A percentile compares a stretch with the other conserved stretches of the same genome.
Evolutionary conservation across 192 early-diverging fungal genomes (phyloP).

Genomic region (Dissophora ornata): DNA sequence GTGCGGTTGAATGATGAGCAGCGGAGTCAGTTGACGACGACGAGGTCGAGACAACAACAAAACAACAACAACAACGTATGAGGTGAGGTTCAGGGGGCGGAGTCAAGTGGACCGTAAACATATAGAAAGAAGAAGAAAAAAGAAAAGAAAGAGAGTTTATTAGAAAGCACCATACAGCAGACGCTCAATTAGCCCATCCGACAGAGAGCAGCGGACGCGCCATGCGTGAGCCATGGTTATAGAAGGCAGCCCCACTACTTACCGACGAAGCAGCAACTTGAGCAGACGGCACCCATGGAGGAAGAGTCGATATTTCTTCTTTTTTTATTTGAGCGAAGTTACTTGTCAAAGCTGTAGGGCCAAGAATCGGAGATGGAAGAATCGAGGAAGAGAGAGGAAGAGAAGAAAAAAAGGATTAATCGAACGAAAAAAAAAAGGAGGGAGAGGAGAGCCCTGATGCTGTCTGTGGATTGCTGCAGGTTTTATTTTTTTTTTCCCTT

Average conservation of each 20-base stretch:
- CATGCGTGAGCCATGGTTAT: neutral
- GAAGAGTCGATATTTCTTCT: neutral
- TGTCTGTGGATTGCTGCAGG: neutral
- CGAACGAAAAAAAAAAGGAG: neutral
- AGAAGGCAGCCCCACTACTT: too few species aligned
- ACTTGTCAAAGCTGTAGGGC: constrained; percentile 8
- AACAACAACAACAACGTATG: too few species aligned
- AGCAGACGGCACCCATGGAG: constrained; percentile 51
- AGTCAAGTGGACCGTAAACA: too few species aligned
- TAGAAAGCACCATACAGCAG: constrained; percentile 3
- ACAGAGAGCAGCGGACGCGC: neutral
- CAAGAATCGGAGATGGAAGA: constrained; percentile 6
- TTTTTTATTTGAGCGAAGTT: constrained; percentile 3
- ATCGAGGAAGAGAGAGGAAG: too few species aligned
- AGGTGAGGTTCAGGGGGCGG: neutral
- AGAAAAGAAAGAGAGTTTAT: constrained; percentile 15
- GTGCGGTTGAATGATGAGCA: neutral
- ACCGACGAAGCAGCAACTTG: constrained; percentile 52
- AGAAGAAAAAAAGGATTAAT: constrained; percentile 3
- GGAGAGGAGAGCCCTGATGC: neutral
- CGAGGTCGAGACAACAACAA: too few species aligned
- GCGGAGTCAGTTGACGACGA: neutral
- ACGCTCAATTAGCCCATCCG: neutral
- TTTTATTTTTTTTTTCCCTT: neutral
- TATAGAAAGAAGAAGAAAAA: too few species aligned